Base-by-base conservation (phyloP, 495 filamentous ascomycete genomes). In the Acidiella bohemica region DNA sequence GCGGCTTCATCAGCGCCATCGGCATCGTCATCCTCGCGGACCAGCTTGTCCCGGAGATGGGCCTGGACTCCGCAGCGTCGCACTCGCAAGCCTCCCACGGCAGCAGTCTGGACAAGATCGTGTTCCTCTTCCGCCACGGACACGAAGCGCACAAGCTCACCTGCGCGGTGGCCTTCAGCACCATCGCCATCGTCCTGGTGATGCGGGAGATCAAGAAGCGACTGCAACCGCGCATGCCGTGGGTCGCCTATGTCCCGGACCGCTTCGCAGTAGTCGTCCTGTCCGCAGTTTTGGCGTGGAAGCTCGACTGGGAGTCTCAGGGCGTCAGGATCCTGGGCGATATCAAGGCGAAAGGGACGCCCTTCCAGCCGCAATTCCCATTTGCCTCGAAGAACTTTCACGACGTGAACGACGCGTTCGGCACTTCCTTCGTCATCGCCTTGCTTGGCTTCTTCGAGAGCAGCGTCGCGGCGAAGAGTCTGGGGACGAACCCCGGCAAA, bases 401-500 rank as follows among this genome's bases (percentile, higher is more conserved):
- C 11, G 76, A 93, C 53, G 75, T 93, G 29, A 75, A 77, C n/a
- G 79, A 86, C 39, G 80, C 85, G 11, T 78, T 94, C 70, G 77
- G 81, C 42, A 95, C 92, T 1, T 79, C 90, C 0, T 93, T 99
- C 50, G 65, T 96, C 22, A 95, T 99, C 40, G 84, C 86, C 3
- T 67, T 99, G 16, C 74, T 99, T 5, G 90, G 90, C 14, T 99
- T 99, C 67, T 99, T 99, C 51, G 90, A 99, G 64, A 93, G 84
- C 19, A 93, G 86, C 0, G 85, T 99, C n/a, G 90, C 90, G 0
- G 92, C 90, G 22, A 96, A 96, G 60, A 82, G 79, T 41, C 61
- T 99, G 1, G 81, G 79, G 17, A 13, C 28, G 19, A 16, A 19
- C 9, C 8, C 24, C 4, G 22, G 7, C 3, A 44, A 20, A 9